A percentile compares a stretch with the other conserved stretches of the same genome.
Evolutionary conservation across 2,329 filamentous ascomycete genomes (phyloP).

Genomic region (Pleurostoma richardsiae): DNA sequence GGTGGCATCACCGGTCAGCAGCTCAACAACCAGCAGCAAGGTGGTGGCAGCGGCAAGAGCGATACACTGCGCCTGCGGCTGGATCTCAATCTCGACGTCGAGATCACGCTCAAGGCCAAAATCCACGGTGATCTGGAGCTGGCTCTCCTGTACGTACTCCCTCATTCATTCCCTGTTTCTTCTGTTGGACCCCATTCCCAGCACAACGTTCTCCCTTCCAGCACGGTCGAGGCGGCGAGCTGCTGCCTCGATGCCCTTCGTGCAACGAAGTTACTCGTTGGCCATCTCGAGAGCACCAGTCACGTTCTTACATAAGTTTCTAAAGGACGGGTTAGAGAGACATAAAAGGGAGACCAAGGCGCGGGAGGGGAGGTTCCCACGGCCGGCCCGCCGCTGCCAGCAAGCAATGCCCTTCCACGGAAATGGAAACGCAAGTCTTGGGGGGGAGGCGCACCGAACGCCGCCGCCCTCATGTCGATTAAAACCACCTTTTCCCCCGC

Average conservation of each 20-base stretch:
- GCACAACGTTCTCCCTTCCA: background rate
- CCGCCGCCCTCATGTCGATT: too few species aligned
- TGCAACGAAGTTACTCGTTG: background rate
- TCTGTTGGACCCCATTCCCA: background rate
- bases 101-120: conserved; percentile 80
- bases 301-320: conserved; percentile 4
- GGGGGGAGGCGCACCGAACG: too few species aligned
- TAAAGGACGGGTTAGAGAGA: background rate
- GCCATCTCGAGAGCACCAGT: background rate
- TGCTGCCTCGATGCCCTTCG: conserved; percentile 1
- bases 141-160: conserved; percentile 52
- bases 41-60: conserved; percentile 39
- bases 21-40: conserved; percentile 27
- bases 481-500: too few species aligned
- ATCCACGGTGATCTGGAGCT: conserved; percentile 81
- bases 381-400: too few species aligned
- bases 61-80: conserved; percentile 69
- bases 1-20: conserved; percentile 32
- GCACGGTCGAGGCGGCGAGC: background rate
- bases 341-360: background rate
- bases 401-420: too few species aligned
- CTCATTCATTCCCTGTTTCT: conserved; percentile 3
- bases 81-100: conserved; percentile 77
- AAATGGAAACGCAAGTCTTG: too few species aligned
- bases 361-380: too few species aligned